Conservation (phyloP, 805 yeast genomes). For the Kluyveromyces siamensis region DNA sequence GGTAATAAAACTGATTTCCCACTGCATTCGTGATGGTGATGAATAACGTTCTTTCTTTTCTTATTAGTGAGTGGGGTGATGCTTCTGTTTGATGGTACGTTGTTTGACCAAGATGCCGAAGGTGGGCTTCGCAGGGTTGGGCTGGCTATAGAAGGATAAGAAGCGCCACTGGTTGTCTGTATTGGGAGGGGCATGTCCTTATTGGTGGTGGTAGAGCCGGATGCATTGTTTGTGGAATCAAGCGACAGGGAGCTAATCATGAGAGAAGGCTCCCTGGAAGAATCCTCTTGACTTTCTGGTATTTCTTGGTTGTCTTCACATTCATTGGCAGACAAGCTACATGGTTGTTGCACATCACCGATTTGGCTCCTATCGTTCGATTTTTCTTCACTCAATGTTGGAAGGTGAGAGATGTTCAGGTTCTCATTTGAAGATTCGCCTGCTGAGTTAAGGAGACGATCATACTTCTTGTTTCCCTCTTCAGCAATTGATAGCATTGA, state of each 20-base stretch:
- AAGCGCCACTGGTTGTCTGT: neutral
- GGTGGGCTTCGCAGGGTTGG: neutral
- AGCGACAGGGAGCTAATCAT: neutral
- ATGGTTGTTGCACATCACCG: constrained; percentile 4
- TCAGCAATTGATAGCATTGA: constrained; percentile 23
- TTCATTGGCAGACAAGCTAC: neutral
- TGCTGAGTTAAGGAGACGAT: neutral
- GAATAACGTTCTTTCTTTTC: neutral
- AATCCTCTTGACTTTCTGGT: neutral
- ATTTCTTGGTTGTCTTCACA: neutral
- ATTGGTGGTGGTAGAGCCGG: neutral
- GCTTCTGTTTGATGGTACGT: neutral
- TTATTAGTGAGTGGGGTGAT: neutral
- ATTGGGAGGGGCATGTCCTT: neutral
- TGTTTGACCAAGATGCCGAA: neutral
- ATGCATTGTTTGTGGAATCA: neutral
- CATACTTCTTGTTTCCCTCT: neutral
- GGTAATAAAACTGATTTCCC: neutral
- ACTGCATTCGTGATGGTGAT: neutral
- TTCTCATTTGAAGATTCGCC: neutral
- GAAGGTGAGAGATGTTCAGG: neutral
- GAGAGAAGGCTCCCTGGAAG: neutral
- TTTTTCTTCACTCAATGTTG: constrained; percentile 8
- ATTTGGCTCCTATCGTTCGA: constrained; percentile 2
- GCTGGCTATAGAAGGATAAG: neutral